These are phyloP conservation scores for Fraxinus nigra DNA, from an alignment of 305 asterid genomes.

Conservation along the genomic window DNA sequence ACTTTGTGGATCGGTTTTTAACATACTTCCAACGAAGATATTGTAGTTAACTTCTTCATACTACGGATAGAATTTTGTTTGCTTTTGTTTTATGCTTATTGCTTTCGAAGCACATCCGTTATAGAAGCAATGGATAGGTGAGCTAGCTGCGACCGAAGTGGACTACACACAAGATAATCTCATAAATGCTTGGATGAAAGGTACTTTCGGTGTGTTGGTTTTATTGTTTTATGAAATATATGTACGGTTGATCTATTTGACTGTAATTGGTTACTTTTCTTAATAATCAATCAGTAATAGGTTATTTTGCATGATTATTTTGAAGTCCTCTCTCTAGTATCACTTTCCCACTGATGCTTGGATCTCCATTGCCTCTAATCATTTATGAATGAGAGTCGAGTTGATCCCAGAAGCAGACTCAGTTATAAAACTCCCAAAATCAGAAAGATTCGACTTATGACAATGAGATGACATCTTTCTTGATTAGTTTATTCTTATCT, in stretches of 20 bases:
- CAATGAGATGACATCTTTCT: background rate
- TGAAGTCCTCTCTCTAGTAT: background rate
- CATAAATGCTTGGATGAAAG: background rate
- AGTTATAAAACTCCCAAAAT: background rate
- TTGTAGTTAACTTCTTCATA: background rate
- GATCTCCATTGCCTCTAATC: background rate
- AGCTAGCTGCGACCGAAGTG: background rate
- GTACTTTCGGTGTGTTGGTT: background rate
- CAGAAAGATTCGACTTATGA: background rate
- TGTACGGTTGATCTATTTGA: background rate
- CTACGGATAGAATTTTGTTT: background rate
- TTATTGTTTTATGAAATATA: background rate
- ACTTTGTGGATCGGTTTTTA: background rate
- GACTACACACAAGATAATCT: background rate
- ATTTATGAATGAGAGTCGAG: background rate
- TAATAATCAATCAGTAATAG: background rate
- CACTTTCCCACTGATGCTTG: background rate
- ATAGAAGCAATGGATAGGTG: background rate
- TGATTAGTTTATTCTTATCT: background rate
- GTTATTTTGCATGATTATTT: background rate
- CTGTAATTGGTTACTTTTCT: background rate
- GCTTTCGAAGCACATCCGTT: background rate
- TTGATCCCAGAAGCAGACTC: background rate
- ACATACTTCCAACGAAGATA: background rate
- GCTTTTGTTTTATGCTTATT: background rate